phyloP scores from a whole-genome alignment of 2,329 filamentous ascomycete species.

The Emydomyces testavorans region DNA sequence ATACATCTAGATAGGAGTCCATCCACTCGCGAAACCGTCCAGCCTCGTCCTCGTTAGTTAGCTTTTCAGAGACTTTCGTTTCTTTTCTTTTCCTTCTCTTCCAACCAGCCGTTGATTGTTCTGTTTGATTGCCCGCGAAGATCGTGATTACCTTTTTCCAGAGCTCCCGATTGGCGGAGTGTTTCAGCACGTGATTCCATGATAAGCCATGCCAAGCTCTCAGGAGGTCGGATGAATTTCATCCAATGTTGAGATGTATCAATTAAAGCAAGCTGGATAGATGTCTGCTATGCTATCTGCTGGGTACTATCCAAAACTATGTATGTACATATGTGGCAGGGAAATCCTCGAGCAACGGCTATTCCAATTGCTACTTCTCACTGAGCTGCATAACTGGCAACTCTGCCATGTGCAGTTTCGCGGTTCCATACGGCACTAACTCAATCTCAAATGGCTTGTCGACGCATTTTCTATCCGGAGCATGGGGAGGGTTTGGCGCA shows the following conservation, averaged over 20 bases:
- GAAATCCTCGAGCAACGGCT: not conserved
- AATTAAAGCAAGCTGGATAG: too few species aligned
- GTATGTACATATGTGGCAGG: too few species aligned
- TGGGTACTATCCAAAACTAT: too few species aligned
- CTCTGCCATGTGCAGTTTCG: slow-evolving; percentile 39
- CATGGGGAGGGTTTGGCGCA: slow-evolving; percentile 27
- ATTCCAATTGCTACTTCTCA: not conserved
- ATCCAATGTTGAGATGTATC: too few species aligned
- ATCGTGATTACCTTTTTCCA: not conserved
- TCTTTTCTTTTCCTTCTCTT: slow-evolving; percentile 1
- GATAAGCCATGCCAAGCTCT: too few species aligned
- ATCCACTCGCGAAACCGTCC: too few species aligned
- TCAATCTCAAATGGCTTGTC: slow-evolving; percentile 27
- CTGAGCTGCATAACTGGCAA: slow-evolving; percentile 25
- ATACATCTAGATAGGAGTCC: too few species aligned
- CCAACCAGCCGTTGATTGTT: slow-evolving; percentile 2
- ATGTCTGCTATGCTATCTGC: too few species aligned
- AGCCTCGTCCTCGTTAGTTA: too few species aligned
- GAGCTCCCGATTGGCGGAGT: not conserved
- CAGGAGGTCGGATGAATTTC: too few species aligned
- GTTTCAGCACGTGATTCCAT: not conserved
- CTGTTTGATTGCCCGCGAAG: not conserved
- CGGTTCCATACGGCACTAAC: slow-evolving; percentile 39
- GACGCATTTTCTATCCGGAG: slow-evolving; percentile 26
- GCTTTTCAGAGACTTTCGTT: too few species aligned